Evolutionary conservation across 352 stramenopile genomes (phyloP).

Genomic region (Phytopythium delawarense): DNA sequence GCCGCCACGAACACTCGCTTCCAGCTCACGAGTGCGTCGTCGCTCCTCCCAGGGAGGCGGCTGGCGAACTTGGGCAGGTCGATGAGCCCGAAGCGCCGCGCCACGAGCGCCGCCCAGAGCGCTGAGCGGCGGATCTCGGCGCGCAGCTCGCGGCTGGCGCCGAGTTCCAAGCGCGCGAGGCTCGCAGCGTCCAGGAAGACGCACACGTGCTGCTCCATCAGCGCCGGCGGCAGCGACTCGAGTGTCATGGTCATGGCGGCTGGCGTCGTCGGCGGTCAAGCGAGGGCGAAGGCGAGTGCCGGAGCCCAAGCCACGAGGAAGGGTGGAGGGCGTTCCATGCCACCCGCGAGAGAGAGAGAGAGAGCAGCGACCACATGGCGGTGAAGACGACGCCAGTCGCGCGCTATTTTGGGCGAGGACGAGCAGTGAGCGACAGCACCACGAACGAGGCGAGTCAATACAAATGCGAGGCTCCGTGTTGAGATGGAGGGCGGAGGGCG

Average conservation of each 20-base stretch:
- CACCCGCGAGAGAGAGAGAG: no score
- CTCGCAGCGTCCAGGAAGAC: slow-evolving; percentile 37
- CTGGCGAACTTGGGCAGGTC: slow-evolving; percentile 20
- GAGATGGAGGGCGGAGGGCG: no score
- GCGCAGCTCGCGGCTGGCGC: slow-evolving; percentile 29
- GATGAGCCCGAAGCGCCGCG: slow-evolving; percentile 32
- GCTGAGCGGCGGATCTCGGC: slow-evolving; percentile 20
- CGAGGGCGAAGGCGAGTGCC: not conserved
- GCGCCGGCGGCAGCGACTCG: slow-evolving; percentile 23
- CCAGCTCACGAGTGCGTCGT: slow-evolving; percentile 23
- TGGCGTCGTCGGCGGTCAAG: not conserved
- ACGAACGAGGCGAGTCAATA: no score
- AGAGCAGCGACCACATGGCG: no score
- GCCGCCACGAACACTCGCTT: slow-evolving; percentile 38
- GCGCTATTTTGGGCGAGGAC: no score
- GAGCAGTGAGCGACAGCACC: no score
- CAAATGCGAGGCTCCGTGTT: no score
- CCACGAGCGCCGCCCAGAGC: slow-evolving; percentile 41
- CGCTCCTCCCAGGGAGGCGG: not conserved
- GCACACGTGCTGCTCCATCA: slow-evolving; percentile 41
- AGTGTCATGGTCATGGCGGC: slow-evolving; percentile 11
- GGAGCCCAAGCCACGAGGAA: no score
- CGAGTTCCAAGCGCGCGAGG: slow-evolving; percentile 27
- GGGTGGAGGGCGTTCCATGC: no score
- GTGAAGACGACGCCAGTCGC: no score